A percentile compares a stretch with the other conserved stretches of the same genome.
Evolutionary conservation across 2,329 filamentous ascomycete species (phyloP).

Genomic region (Colletotrichum liriopes): DNA sequence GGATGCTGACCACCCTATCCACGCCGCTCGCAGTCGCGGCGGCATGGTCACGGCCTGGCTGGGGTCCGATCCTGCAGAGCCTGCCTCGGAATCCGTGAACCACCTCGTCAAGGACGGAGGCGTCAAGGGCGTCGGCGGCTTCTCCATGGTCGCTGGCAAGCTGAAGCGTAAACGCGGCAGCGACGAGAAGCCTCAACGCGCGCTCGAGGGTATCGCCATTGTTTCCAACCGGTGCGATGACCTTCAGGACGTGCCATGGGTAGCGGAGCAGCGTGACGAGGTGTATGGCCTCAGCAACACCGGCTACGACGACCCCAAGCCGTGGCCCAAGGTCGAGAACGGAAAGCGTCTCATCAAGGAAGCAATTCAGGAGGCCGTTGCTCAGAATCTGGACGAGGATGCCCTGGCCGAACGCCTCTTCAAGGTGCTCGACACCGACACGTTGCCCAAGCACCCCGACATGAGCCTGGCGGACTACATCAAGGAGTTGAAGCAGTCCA

Average conservation of each 20-base stretch:
- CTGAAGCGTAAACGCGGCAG: conserved; percentile 56
- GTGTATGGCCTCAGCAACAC: conserved; percentile 76
- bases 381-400: conserved; percentile 58
- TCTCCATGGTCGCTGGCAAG: conserved; percentile 77
- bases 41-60: conserved; percentile 77
- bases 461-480: conserved; percentile 70
- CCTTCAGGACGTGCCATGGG: conserved; percentile 70
- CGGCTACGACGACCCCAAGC: conserved; percentile 65
- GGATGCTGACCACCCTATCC: conserved; percentile 67
- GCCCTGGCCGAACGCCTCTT: conserved; percentile 68
- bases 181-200: conserved; percentile 30
- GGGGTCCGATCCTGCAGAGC: conserved; percentile 63
- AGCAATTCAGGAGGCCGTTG: conserved; percentile 58
- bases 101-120: conserved; percentile 67
- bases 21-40: conserved; percentile 72
- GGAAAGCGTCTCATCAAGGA: conserved; percentile 65
- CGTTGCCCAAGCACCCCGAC: conserved; percentile 60
- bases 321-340: conserved; percentile 74
- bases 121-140: conserved; percentile 75
- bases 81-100: conserved; percentile 66
- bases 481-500: conserved; percentile 69
- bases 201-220: conserved; percentile 69
- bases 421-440: conserved; percentile 70
- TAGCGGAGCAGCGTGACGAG: conserved; percentile 66
- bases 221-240: conserved; percentile 73